These are phyloP conservation scores for Aspergillus bombycis DNA, from an alignment of 2,329 filamentous ascomycete species.

Conservation along the genomic window DNA sequence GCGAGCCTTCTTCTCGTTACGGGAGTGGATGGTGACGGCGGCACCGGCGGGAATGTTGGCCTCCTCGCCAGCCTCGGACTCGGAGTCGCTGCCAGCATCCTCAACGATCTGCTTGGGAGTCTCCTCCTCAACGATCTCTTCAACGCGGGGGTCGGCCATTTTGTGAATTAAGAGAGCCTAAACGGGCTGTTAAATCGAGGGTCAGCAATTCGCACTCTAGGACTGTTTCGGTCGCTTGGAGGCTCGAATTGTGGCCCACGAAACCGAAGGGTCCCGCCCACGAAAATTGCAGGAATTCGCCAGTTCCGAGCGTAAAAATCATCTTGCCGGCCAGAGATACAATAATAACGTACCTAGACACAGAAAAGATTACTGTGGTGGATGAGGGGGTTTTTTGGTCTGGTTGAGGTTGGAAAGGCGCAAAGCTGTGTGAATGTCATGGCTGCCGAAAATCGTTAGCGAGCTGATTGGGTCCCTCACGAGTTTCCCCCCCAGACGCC, in stretches of 20 bases:
- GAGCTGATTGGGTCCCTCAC: conserved; percentile 39
- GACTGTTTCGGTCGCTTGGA: conserved; percentile 19
- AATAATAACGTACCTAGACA: conserved; percentile 39
- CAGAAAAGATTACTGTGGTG: conserved; percentile 38
- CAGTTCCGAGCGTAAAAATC: conserved; percentile 25
- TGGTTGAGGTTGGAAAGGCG: conserved; percentile 39
- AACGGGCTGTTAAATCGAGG: conserved; percentile 13
- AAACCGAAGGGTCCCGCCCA: conserved; percentile 22
- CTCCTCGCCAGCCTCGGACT: conserved; percentile 58
- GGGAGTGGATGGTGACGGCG: conserved; percentile 89
- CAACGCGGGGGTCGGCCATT: conserved; percentile 97
- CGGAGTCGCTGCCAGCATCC: conserved; percentile 59
- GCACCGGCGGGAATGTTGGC: conserved; percentile 78
- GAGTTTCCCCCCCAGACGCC: conserved; percentile 23
- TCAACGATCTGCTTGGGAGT: conserved; percentile 83
- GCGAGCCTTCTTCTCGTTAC: conserved; percentile 99
- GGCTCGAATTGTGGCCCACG: conserved; percentile 22
- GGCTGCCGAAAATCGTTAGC: conserved; percentile 49
- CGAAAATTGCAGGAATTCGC: conserved; percentile 26
- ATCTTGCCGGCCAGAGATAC: conserved; percentile 23
- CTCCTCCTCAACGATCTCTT: conserved; percentile 91
- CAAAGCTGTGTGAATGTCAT: conserved; percentile 44
- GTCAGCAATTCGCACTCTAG: conserved; percentile 24
- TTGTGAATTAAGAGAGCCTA: conserved; percentile 42
- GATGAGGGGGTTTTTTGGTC: conserved; percentile 40